These are phyloP conservation scores for Aspergillus fructus DNA, from an alignment of 2,329 filamentous ascomycete genomes.

Conservation along the genomic window DNA sequence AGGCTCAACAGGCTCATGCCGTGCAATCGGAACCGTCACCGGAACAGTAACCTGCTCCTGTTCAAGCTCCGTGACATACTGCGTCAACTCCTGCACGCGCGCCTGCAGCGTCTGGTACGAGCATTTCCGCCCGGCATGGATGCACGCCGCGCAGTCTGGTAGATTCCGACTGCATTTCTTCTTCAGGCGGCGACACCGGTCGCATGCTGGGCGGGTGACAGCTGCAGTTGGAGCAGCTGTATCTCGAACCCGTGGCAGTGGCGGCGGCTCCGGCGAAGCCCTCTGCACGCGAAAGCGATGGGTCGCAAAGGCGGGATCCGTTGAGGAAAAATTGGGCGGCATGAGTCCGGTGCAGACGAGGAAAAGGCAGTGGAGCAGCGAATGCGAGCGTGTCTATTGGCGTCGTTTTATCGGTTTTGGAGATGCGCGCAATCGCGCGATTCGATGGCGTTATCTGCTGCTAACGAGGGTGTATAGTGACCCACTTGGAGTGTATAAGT, in stretches of 20 bases:
- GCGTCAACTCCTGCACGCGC: background rate
- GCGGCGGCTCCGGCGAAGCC: no score
- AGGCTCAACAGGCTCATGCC: no score
- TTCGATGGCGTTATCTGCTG: background rate
- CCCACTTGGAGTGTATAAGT: background rate
- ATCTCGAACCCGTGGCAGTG: no score
- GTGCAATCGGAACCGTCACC: no score
- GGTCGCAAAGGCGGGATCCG: no score
- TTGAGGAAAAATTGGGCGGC: background rate
- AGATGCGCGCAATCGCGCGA: background rate
- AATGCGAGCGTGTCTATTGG: background rate
- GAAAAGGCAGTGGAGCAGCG: background rate
- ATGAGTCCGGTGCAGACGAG: background rate
- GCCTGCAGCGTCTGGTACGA: background rate
- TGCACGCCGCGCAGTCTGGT: background rate
- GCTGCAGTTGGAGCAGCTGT: no score
- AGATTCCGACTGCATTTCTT: background rate
- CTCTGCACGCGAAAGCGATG: no score
- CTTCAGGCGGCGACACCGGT: background rate
- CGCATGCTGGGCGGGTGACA: background rate
- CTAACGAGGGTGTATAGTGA: background rate
- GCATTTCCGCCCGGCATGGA: background rate
- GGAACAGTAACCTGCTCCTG: no score
- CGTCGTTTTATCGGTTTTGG: no score
- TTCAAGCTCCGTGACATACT: background rate